Evolutionary conservation across 306 rosid species (phyloP).

Genomic region (Trifolium subterraneum): DNA sequence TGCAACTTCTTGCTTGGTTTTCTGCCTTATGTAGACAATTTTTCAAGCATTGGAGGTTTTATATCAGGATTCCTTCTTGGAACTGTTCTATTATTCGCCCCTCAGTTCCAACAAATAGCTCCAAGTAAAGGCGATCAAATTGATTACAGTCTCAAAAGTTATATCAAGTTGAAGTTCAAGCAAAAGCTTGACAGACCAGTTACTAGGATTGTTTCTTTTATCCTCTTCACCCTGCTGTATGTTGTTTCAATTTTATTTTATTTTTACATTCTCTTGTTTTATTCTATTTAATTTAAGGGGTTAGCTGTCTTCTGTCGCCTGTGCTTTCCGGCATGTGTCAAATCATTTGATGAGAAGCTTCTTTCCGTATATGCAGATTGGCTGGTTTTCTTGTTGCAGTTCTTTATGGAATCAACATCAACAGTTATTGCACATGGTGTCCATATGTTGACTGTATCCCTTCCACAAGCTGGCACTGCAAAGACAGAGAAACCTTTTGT

Average conservation of each 20-base stretch:
- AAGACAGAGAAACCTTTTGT: conserved; percentile 60
- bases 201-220: conserved; percentile 62
- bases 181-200: conserved; percentile 69
- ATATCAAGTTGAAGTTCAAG: conserved; percentile 59
- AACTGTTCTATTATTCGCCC: conserved; percentile 61
- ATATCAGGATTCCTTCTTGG: conserved; percentile 89
- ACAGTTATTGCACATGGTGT: conserved; percentile 82
- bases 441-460: conserved; percentile 80
- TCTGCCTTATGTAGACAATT: conserved; percentile 82
- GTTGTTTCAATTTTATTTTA: conserved; percentile 35
- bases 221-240: conserved; percentile 74
- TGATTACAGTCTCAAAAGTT: conserved; percentile 54
- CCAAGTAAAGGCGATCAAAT: conserved; percentile 61
- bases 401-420: conserved; percentile 69
- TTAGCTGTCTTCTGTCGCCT: conserved; percentile 23
- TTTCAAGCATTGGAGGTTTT: conserved; percentile 80
- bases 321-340: conserved; percentile 39
- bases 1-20: conserved; percentile 79
- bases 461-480: conserved; percentile 75
- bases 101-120: conserved; percentile 51
- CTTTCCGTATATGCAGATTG: conserved; percentile 60
- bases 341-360: conserved; percentile 44
- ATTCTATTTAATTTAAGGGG: conserved; percentile 29
- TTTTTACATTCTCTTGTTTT: conserved; percentile 14
- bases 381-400: conserved; percentile 76